Evolutionary conservation across 805 yeast genomes (phyloP).

Genomic region (Barnettozyma pratensis): DNA sequence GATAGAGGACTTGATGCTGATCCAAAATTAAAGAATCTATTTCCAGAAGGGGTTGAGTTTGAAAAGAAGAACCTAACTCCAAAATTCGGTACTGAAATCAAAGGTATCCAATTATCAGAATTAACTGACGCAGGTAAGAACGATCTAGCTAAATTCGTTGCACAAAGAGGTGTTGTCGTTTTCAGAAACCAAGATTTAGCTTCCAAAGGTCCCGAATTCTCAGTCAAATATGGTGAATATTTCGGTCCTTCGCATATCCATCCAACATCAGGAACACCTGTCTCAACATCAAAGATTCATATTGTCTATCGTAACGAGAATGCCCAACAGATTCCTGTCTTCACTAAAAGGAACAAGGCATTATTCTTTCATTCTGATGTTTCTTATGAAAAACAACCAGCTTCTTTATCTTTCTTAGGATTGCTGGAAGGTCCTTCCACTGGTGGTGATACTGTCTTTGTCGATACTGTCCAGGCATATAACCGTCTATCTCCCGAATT

Average conservation of each 20-base stretch:
- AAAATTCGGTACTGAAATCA: slow-evolving; percentile 37
- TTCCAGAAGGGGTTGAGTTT: neutral
- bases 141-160: slow-evolving; percentile 64
- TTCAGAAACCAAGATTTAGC: slow-evolving; percentile 61
- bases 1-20: neutral
- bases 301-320: slow-evolving; percentile 41
- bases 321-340: too few relatives aligned
- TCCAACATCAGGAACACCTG: slow-evolving; percentile 70
- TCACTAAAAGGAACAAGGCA: neutral
- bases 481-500: slow-evolving; percentile 56
- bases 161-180: slow-evolving; percentile 64
- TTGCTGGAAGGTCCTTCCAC: slow-evolving; percentile 46
- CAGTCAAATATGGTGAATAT: slow-evolving; percentile 39
- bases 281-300: slow-evolving; percentile 47
- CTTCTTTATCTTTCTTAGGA: slow-evolving; percentile 55
- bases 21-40: neutral
- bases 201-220: too few relatives aligned
- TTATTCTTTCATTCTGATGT: slow-evolving; percentile 57
- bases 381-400: slow-evolving; percentile 61
- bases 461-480: slow-evolving; percentile 57
- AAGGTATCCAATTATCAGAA: slow-evolving; percentile 53
- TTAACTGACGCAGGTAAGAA: slow-evolving; percentile 52
- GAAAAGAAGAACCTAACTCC: slow-evolving; percentile 2
- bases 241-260: slow-evolving; percentile 72
- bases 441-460: slow-evolving; percentile 67